phyloP scores from a whole-genome alignment of 2,329 filamentous ascomycete species.

The Alternaria metachromatica region DNA sequence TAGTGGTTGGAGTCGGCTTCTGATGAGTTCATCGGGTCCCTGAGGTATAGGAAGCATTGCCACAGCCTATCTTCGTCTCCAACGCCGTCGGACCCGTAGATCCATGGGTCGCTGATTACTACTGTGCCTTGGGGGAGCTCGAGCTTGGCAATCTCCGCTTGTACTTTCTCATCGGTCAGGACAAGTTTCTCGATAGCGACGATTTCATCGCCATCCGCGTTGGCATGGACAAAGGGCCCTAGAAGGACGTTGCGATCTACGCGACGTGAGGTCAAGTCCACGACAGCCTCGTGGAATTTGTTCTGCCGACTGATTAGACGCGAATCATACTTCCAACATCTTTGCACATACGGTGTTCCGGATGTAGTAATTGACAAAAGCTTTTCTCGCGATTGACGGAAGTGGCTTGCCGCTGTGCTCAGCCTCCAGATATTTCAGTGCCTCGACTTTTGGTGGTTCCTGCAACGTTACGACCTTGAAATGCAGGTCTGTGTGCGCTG shows the following conservation, averaged over 20 bases:
- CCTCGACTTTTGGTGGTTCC: constrained; percentile 67
- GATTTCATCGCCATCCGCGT: constrained; percentile 66
- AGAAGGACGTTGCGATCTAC: constrained; percentile 66
- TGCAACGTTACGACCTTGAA: constrained; percentile 73
- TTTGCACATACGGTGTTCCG: constrained; percentile 60
- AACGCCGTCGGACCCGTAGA: constrained; percentile 65
- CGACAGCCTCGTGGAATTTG: constrained; percentile 67
- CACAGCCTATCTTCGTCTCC: constrained; percentile 59
- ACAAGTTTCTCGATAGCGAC: constrained; percentile 63
- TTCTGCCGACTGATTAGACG: constrained; percentile 51
- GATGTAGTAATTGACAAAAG: constrained; percentile 65
- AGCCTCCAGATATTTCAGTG: constrained; percentile 67
- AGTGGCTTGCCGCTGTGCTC: constrained; percentile 62
- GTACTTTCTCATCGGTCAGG: constrained; percentile 62
- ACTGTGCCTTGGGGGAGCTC: constrained; percentile 63
- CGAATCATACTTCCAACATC: background rate
- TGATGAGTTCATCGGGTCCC: constrained; percentile 64
- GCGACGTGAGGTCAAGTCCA: constrained; percentile 59
- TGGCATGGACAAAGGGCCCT: constrained; percentile 63
- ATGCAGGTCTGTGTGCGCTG: constrained; percentile 61
- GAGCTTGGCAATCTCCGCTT: constrained; percentile 66
- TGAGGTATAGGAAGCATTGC: constrained; percentile 72
- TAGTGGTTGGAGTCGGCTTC: constrained; percentile 74
- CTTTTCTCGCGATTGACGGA: constrained; percentile 61
- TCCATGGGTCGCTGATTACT: constrained; percentile 71